Evolutionary conservation across 495 filamentous ascomycete genomes (phyloP), one percentile per base, ranked within the genome.

Genomic region (Xylaria acuta): DNA sequence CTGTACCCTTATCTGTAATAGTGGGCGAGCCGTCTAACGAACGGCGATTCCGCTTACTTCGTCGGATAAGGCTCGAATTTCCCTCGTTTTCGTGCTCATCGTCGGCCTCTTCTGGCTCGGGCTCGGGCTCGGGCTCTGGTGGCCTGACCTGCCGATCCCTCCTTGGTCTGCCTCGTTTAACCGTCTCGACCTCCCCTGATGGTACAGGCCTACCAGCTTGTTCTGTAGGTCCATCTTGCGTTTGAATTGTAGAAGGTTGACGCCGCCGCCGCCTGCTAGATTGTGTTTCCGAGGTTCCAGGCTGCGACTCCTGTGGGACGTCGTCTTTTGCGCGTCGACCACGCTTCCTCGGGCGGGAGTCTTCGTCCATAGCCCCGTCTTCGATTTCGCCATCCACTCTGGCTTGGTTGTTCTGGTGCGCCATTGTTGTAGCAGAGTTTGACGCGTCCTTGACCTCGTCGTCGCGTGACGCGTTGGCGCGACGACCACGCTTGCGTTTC

Each of bases 401-500:
- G 30, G 58, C 4, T 22, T 25, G 32, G 11, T 32, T 64, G 0
- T 27, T 45, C 32, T 73, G 43, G 67, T 69, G 11, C 45, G 38
- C 16, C 45, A 51, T 71, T 73, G 74, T 18, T 56, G 51, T 43
- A 7, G 27, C n/a, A 18, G 71, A 53, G 60, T 59, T 72, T 14
- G 81, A 82, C 82, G 81, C 82, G 84, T 74, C 77, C 22, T 68
- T 80, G 80, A 67, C 75, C n/a, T 72, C 77, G 25, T 73, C 69
- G 34, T 73, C 70, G 69, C 79, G 76, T 58, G 79, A 83, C 83
- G 83, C 81, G 82, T 76, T 79, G 8, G 75, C 49, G 1, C 75
- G 79, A 59, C 80, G 81, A 73, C 82, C 82, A 78, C 82, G 82
- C 72, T 82, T 83, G 36, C 80, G 78, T 69, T 84, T 83, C 41